Percentiles rank a stretch among this genome's conserved stretches.
phyloP scores from a whole-genome alignment of 306 rosid genomes.

The Prunus padus region DNA sequence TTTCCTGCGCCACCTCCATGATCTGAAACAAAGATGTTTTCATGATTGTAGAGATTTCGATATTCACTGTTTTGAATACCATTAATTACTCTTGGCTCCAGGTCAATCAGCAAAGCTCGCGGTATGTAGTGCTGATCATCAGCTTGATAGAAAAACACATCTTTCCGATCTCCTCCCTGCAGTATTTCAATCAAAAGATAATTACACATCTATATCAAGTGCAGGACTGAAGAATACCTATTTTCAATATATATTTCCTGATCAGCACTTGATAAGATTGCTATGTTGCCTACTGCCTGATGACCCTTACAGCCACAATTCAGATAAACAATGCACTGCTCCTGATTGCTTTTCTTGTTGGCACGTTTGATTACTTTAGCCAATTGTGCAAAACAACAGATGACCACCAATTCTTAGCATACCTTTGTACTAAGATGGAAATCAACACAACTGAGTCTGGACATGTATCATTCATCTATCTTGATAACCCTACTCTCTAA shows the following conservation, averaged over 20 bases:
- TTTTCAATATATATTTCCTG: not conserved
- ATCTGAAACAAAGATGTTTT: slow-evolving; percentile 84
- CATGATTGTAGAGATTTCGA: slow-evolving; percentile 92
- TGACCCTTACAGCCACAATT: not conserved
- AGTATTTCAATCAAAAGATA: slow-evolving; percentile 17
- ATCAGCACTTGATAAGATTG: not conserved
- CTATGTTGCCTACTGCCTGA: not conserved
- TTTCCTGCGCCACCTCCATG: slow-evolving; percentile 99
- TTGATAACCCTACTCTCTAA: too few species aligned
- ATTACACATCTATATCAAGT: not conserved
- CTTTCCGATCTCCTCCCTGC: slow-evolving; percentile 97
- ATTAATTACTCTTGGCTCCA: slow-evolving; percentile 95
- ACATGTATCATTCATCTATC: too few species aligned
- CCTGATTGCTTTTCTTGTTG: not conserved
- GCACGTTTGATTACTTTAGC: too few species aligned
- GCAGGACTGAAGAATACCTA: not conserved
- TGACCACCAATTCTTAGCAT: too few species aligned
- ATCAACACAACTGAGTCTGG: too few species aligned
- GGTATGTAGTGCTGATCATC: slow-evolving; percentile 99
- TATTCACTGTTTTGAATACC: slow-evolving; percentile 96
- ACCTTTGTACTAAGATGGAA: too few species aligned
- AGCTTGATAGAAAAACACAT: slow-evolving; percentile 96
- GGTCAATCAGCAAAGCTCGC: slow-evolving; percentile 81
- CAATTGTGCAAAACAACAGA: too few species aligned
- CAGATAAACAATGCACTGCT: not conserved